Percentiles rank a stretch among this genome's conserved stretches.
Evolutionary conservation across 345 rosid genomes (phyloP).

Genomic region (Syzygium oleosum): DNA sequence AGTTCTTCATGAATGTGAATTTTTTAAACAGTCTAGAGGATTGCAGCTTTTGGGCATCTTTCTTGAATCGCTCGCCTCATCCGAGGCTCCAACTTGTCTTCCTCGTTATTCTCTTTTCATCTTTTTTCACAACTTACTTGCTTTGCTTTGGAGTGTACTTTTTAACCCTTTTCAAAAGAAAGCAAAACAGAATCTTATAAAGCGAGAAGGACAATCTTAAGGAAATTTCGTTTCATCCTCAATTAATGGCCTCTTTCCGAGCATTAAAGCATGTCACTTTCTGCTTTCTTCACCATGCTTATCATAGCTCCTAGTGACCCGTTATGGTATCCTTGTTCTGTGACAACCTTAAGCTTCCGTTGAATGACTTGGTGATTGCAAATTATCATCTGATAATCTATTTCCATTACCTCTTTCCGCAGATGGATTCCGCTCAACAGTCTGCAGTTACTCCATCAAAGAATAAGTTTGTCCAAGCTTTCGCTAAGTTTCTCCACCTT

Average conservation of each 20-base stretch:
- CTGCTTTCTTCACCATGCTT: background rate
- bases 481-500: constrained; percentile 56
- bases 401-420: background rate
- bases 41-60: background rate
- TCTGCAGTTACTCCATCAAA: background rate
- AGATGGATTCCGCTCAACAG: constrained; percentile 1
- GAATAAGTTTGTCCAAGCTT: constrained; percentile 19
- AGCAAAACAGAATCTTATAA: background rate
- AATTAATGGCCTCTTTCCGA: background rate
- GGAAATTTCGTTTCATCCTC: background rate
- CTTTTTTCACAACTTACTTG: background rate
- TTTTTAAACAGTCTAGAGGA: background rate
- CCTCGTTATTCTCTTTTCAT: background rate
- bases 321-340: background rate
- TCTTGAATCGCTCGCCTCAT: background rate
- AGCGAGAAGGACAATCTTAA: background rate
- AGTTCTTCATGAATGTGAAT: background rate
- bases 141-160: background rate
- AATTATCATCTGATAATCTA: background rate
- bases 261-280: background rate
- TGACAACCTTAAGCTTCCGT: background rate
- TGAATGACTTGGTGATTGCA: background rate
- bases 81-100: background rate
- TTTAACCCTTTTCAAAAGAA: background rate
- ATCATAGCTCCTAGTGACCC: background rate